Evolutionary conservation across 495 filamentous ascomycete species (phyloP), one percentile per base, ranked within the genome.

Genomic region (Hypoxylon fragiforme): DNA sequence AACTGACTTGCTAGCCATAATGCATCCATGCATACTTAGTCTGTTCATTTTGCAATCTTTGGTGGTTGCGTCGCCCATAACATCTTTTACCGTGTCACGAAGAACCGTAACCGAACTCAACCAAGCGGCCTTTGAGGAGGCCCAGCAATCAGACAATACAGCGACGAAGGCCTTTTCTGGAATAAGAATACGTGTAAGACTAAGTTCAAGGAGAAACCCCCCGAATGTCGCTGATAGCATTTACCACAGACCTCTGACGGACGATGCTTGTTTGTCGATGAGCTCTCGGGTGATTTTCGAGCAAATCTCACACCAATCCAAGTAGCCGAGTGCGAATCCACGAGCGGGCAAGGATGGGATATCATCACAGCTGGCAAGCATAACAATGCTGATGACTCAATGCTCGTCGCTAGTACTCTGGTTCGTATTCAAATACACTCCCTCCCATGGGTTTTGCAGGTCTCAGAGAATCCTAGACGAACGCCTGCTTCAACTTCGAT

Each of bases 401-500:
- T 75, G 69, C 66, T 83, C 7, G 60, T 83, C 31, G 80, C 81
- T 38, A 81, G 74, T 68, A 76, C 77, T 13, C 51, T 80, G 64
- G 73, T 76, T 46, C 12, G 66, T 64, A 44, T 11, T 11, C 9
- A n/a, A n/a, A n/a, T n/a, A n/a, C 8, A 22, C 24, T n/a, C 50
- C 21, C 6, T 2, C 11, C 11, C 18, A 8, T 13, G 9, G 14
- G 7, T 11, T 13, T 16, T 16, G 2, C 30, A 14, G 4, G n/a
- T 26, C 46, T 50, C 54, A 54, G n/a, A 20, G 3, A 4, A 35
- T 11, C 45, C 3, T 53, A 75, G 73, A 82, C 79, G 1, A 74
- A 81, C 54, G 80, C 79, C 32, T 83, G 80, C 46, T 64, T 80
- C 50, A 81, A 80, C 70, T 79, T 81, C 38, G 78, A 83, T 51